Base-by-base conservation (phyloP, 129 eudicot genomes). In the Flaveria ramosissima region DNA sequence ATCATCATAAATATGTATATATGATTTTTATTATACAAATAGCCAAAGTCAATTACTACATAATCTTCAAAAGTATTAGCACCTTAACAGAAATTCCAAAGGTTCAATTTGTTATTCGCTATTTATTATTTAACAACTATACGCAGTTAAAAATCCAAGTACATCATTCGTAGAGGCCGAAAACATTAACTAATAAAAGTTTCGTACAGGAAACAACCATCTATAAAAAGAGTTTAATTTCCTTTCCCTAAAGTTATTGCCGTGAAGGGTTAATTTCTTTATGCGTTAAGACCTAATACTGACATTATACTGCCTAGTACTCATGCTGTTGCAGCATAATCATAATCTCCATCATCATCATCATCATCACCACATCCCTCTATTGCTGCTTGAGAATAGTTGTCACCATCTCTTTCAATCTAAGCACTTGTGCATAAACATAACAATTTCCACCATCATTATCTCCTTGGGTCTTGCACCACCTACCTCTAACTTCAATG, bases 311-410 rank as follows among this genome's bases (percentile, higher is more conserved):
- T 9, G 23, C 13, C 17, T 32, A 24, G 5, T 52, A 50, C 60
- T 67, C 52, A 77, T 67, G 68, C 91, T 6, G 91, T 83, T 6
- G 85, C 78, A 72, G 89, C 86, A 67, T 71, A 79, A 62, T 75
- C 84, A 55, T 79, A 82, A 53, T 50, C 82, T 39, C 65, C n/a
- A n/a, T n/a, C n/a, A n/a, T n/a, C 85, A 46, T 79, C 80, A 66
- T 83, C 71, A n/a, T 71, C 84, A 21, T 71, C 84, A 59, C 75
- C 84, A 32, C 78, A 80, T 27, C 62, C 81, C 39, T 76, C 73
- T 46, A 13, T 10, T 53, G 70, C 13, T 19, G 79, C 78, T 3
- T 67, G 70, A 6, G 78, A 73, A 27, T 76, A 68, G 17, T 73
- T 60, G 45, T 73, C 63, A 43, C 82, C 76, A 12, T 53, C 80